These are phyloP conservation scores for Globisporangium orthogonon DNA, from an alignment of 352 stramenopile species.

Conservation along the genomic window DNA sequence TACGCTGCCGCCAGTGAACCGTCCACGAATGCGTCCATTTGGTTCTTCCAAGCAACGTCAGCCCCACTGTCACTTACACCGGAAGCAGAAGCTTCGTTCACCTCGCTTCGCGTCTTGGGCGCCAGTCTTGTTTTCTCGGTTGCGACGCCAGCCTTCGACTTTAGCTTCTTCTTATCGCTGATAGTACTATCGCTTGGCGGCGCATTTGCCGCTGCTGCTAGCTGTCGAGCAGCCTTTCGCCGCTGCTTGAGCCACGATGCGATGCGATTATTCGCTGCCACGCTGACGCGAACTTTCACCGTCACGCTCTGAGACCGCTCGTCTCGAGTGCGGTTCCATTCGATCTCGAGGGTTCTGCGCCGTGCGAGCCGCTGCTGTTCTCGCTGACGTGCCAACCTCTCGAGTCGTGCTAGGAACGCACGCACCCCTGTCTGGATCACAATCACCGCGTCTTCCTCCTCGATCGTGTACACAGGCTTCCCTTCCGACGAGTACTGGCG, in stretches of 20 bases:
- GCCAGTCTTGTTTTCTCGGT: neutral
- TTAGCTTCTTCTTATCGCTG: neutral
- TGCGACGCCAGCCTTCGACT: neutral
- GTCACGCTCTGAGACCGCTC: conserved; percentile 48
- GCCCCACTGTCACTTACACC: neutral
- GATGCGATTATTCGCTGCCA: conserved; percentile 13
- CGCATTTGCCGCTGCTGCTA: neutral
- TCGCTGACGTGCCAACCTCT: conserved; percentile 22
- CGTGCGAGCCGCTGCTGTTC: conserved; percentile 20
- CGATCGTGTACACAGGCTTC: conserved; percentile 54
- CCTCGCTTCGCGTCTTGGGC: neutral
- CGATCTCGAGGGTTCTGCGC: conserved; percentile 23
- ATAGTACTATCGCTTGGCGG: neutral
- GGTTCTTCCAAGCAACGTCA: conserved; percentile 8
- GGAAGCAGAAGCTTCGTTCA: neutral
- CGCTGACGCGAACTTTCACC: conserved; percentile 17
- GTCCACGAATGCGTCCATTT: conserved; percentile 7
- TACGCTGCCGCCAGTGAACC: conserved; percentile 29
- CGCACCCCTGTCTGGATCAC: conserved; percentile 36
- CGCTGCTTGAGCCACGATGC: conserved; percentile 18
- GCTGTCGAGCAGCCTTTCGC: neutral
- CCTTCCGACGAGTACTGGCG: conserved; percentile 18
- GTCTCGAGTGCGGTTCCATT: conserved; percentile 29
- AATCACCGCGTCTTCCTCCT: conserved; percentile 46
- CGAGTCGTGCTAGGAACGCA: conserved; percentile 30